These are phyloP conservation scores for Flammula alnicola DNA, from an alignment of 1,284 basidiomycete species.

Conservation along the genomic window DNA sequence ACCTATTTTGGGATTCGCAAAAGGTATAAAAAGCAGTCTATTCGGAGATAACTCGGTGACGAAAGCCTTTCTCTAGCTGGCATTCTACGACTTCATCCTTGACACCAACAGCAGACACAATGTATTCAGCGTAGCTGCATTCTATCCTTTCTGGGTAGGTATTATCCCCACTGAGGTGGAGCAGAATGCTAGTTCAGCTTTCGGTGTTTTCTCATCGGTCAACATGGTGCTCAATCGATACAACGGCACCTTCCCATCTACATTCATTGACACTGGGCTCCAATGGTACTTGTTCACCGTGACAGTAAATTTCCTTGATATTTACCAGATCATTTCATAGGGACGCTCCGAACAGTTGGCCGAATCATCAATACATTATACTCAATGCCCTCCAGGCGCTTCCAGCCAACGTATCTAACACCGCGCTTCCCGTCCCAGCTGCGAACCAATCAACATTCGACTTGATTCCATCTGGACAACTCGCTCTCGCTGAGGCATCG, in stretches of 20 bases:
- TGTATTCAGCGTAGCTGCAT: constrained; percentile 74
- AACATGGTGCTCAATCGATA: constrained; percentile 83
- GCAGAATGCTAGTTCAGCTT: constrained; percentile 61
- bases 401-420: constrained; percentile 67
- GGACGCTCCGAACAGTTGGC: constrained; percentile 83
- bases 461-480: constrained; percentile 75
- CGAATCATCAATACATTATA: constrained; percentile 85
- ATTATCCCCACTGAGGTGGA: constrained; percentile 7
- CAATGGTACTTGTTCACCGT: constrained; percentile 66
- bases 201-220: constrained; percentile 74
- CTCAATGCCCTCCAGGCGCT: constrained; percentile 78
- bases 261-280: constrained; percentile 77
- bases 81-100: constrained; percentile 88
- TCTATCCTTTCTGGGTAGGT: constrained; percentile 80
- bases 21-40: constrained; percentile 41
- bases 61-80: constrained; percentile 52
- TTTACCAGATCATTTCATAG: constrained; percentile 34
- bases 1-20: constrained; percentile 83
- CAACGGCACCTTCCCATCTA: constrained; percentile 80
- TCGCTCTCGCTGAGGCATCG: constrained; percentile 67
- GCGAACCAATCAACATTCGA: constrained; percentile 61
- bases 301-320: not conserved
- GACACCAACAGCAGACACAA: constrained; percentile 64
- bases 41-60: constrained; percentile 1
- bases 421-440: constrained; percentile 51